Conservation (phyloP, 345 rosid species). For the Erucastrum elatum region DNA sequence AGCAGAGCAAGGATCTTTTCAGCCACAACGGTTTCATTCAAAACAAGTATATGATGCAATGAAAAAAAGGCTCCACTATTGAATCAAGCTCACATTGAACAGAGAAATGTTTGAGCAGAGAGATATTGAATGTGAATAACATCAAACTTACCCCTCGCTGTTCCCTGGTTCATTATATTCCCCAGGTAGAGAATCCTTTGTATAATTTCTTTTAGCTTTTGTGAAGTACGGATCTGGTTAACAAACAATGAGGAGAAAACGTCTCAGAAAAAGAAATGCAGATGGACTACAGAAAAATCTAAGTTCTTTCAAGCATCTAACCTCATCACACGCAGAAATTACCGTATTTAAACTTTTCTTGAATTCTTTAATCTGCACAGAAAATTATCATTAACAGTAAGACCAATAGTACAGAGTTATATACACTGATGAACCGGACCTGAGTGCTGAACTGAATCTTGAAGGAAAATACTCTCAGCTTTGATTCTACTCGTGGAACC, state of each 20-base stretch:
- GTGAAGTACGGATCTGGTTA: conserved; percentile 73
- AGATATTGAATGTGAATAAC: background rate
- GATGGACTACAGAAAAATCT: conserved; percentile 8
- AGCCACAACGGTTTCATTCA: conserved; percentile 10
- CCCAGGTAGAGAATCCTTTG: conserved; percentile 44
- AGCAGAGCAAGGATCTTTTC: conserved; percentile 12
- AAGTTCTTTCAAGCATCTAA: conserved; percentile 37
- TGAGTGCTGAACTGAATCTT: conserved; percentile 90
- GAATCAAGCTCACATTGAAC: conserved; percentile 8
- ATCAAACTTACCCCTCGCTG: conserved; percentile 73
- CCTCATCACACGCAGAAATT: conserved; percentile 93
- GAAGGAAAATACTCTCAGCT: conserved; percentile 92
- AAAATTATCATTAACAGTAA: conserved; percentile 1
- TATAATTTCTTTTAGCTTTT: conserved; percentile 78
- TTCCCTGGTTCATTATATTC: conserved; percentile 91
- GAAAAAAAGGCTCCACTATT: background rate
- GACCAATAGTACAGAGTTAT: conserved; percentile 4
- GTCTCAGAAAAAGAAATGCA: conserved; percentile 15
- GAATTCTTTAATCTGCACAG: conserved; percentile 74
- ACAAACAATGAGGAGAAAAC: conserved; percentile 22
- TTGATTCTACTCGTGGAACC: conserved; percentile 98
- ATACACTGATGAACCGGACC: conserved; percentile 57
- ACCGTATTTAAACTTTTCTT: conserved; percentile 82
- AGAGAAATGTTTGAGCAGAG: background rate
- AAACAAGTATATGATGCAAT: background rate